A percentile compares a stretch with the other conserved stretches of the same genome.
Conservation (phyloP, 129 eudicot genomes). For the Ambrosia artemisiifolia region DNA sequence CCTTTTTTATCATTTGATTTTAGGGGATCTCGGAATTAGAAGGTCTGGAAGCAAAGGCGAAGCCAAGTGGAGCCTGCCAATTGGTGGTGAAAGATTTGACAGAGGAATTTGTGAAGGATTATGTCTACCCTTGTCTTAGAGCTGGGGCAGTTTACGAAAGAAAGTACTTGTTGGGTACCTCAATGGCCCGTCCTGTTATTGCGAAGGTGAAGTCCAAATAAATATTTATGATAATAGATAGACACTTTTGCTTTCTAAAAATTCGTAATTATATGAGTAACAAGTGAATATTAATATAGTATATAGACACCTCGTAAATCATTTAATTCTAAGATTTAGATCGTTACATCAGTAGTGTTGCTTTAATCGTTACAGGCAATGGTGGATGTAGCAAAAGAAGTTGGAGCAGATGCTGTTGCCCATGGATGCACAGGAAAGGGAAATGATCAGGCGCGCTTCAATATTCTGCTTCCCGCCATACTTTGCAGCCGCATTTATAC, state of each 20-base stretch:
- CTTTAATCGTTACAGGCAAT: conserved; percentile 82
- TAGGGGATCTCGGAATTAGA: conserved; percentile 90
- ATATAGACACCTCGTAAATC: too few relatives aligned
- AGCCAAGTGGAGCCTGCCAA: conserved; percentile 95
- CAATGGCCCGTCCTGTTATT: conserved; percentile 99
- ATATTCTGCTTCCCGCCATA: neutral
- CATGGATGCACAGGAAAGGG: conserved; percentile 99
- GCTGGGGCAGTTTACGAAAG: conserved; percentile 96
- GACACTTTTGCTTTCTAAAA: too few relatives aligned
- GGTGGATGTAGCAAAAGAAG: conserved; percentile 99
- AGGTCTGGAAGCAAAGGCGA: conserved; percentile 93
- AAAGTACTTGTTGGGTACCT: conserved; percentile 93
- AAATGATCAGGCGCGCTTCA: conserved; percentile 82
- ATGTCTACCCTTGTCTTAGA: conserved; percentile 82
- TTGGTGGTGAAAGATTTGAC: conserved; percentile 89
- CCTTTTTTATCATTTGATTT: neutral
- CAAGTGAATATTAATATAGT: too few relatives aligned
- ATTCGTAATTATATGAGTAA: too few relatives aligned
- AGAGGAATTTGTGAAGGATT: conserved; percentile 91
- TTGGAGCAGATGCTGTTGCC: conserved; percentile 99
- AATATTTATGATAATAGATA: too few relatives aligned
- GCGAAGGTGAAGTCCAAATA: conserved; percentile 65
- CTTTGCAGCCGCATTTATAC: neutral
- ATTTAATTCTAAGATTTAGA: too few relatives aligned
- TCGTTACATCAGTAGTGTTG: too few relatives aligned